Evolutionary conservation across 805 yeast species (phyloP).

Genomic region (Suhomyces tanzawaensis): DNA sequence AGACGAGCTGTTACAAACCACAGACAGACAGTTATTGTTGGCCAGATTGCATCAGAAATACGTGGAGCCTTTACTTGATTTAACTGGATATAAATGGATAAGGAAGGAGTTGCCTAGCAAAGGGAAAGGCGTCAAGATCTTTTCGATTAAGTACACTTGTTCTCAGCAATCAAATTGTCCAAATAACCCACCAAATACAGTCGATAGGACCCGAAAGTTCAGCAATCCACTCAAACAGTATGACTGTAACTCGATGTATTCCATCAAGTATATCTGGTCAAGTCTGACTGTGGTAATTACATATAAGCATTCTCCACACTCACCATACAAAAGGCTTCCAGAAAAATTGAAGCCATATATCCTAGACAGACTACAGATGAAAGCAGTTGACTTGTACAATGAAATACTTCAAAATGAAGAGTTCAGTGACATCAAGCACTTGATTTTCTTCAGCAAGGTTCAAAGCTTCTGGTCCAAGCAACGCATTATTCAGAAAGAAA

Average conservation of each 20-base stretch:
- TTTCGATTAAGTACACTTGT: conserved; percentile 16
- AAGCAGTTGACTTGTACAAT: conserved; percentile 16
- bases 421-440: conserved; percentile 13
- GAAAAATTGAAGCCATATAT: conserved; percentile 17
- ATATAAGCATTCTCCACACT: conserved; percentile 13
- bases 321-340: conserved; percentile 17
- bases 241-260: conserved; percentile 15
- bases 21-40: conserved; percentile 1
- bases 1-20: neutral
- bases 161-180: conserved; percentile 12
- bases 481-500: conserved; percentile 14
- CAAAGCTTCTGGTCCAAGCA: conserved; percentile 20
- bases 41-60: conserved; percentile 11
- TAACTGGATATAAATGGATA: conserved; percentile 18
- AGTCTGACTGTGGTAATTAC: conserved; percentile 12
- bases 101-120: conserved; percentile 17
- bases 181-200: neutral
- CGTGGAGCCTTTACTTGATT: conserved; percentile 15
- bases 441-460: conserved; percentile 16
- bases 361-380: conserved; percentile 15
- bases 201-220: conserved; percentile 1
- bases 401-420: conserved; percentile 12
- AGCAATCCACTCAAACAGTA: conserved; percentile 15
- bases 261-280: conserved; percentile 16
- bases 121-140: conserved; percentile 17